Percentiles rank a stretch among this genome's conserved stretches.
Conservation (phyloP, 257 asterid species). For the Lycium ferocissimum region DNA sequence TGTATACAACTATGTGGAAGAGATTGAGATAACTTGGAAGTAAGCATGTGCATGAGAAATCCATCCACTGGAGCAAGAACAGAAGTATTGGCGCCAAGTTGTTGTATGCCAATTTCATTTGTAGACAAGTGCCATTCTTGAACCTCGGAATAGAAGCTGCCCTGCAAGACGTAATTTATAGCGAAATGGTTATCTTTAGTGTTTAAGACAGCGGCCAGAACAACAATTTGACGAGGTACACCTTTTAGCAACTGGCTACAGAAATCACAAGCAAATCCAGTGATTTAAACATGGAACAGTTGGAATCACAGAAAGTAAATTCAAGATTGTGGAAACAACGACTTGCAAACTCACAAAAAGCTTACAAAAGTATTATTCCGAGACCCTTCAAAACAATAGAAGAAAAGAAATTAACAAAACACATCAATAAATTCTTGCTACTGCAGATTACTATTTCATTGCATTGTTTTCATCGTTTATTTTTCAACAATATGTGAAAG, state of each 20-base stretch:
- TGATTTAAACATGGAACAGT: too few relatives aligned
- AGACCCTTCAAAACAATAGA: too few relatives aligned
- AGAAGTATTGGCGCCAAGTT: conserved; percentile 54
- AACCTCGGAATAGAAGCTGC: conserved; percentile 64
- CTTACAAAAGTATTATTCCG: too few relatives aligned
- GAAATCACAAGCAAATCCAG: background rate
- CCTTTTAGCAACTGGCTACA: background rate
- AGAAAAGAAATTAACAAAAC: too few relatives aligned
- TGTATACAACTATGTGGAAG: conserved; percentile 56
- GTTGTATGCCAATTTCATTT: conserved; percentile 63
- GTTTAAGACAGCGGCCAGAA: background rate
- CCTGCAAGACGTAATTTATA: conserved; percentile 41
- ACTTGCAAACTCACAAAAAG: too few relatives aligned
- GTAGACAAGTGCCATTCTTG: conserved; percentile 52
- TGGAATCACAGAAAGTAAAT: too few relatives aligned
- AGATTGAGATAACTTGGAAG: conserved; percentile 57
- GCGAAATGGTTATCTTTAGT: background rate
- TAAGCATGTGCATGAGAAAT: conserved; percentile 58
- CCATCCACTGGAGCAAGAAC: conserved; percentile 62
- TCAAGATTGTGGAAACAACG: too few relatives aligned
- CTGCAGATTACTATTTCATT: too few relatives aligned
- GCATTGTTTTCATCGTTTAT: too few relatives aligned
- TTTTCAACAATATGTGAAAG: too few relatives aligned
- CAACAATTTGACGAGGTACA: background rate
- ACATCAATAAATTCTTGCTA: too few relatives aligned